Base-by-base conservation (phyloP, 1,139 yeast genomes). In the Insectozyma bohioensis region DNA sequence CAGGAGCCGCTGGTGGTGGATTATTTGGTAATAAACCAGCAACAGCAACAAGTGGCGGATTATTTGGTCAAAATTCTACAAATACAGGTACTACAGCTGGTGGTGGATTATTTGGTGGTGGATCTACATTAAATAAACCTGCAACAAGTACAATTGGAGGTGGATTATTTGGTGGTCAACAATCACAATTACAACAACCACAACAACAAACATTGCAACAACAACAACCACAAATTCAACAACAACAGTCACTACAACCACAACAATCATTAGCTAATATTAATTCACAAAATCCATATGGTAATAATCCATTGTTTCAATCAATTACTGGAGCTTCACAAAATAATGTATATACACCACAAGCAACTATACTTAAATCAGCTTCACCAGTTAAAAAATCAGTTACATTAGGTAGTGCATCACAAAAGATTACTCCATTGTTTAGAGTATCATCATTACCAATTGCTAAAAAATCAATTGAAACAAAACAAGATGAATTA, bases 261-360 rank as follows among this genome's bases (percentile, higher is more conserved):
- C 57, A 43, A 29, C 58, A 49, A 24, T 43, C 64, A 39, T 48
- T 63, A 51, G 52, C 65, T 25, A 76, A 74, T 23, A 63, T 78
- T 20, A 66, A 69, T 36, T 68, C 73, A 26, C 80, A 73, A 41
- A 84, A 84, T 52, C 92, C 94, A 26, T 84, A 81, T 53, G 90
- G 92, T 3, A 69, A 69, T 42, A 81, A 80, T 51, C 86, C 86
- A 4, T 62, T 80, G 33, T 82, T 77, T 59, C 67, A 68, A 48
- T 61, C 70, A 36, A 61, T 69, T 19, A 61, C 64, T 11, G 52
- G 54, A 2, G 41, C 49, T 11, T 12, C 36, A 12, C 48, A 36
- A 24, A 37, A 30, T 20, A 28, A 32, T n/a, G 33, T 36, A 10
- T 34, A 38, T 12, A 33, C 32, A 12, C 85, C 88, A 24, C 55